These are phyloP conservation scores for Lathyrus aphaca DNA, from an alignment of 306 rosid genomes.

Conservation along the genomic window DNA sequence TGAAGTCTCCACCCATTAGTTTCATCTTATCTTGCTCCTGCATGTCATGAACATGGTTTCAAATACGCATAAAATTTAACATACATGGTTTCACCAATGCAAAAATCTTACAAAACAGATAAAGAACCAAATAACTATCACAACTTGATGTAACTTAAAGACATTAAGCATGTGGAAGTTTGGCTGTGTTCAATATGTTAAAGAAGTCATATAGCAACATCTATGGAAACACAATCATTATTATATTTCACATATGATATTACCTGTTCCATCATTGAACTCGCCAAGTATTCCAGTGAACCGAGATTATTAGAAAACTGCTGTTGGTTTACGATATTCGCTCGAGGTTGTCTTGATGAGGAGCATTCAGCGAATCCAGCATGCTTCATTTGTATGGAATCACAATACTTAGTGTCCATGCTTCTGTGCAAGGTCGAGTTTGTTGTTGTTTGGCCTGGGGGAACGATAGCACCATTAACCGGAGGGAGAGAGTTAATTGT, in stretches of 20 bases:
- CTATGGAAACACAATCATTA: background rate
- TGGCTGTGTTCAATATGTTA: constrained; percentile 2
- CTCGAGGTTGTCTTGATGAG: constrained; percentile 49
- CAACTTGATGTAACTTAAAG: constrained; percentile 31
- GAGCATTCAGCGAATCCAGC: constrained; percentile 50
- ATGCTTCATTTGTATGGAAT: constrained; percentile 52
- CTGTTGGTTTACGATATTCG: constrained; percentile 55
- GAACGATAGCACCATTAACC: constrained; percentile 52
- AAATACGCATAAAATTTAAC: background rate
- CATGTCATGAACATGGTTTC: constrained; percentile 38
- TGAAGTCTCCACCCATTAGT: constrained; percentile 53
- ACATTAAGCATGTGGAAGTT: constrained; percentile 15
- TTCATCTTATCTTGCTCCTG: constrained; percentile 73
- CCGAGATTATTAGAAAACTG: constrained; percentile 59
- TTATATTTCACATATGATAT: constrained; percentile 33
- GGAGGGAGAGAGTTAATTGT: constrained; percentile 57
- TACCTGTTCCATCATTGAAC: constrained; percentile 82
- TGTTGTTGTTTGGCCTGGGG: constrained; percentile 45
- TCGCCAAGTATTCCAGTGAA: constrained; percentile 78
- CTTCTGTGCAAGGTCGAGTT: constrained; percentile 47
- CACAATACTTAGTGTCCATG: constrained; percentile 50
- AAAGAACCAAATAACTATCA: too few relatives aligned
- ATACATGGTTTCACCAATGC: too few relatives aligned
- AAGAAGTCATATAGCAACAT: constrained; percentile 24
- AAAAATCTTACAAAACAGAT: too few relatives aligned